A percentile compares a stretch with the other conserved stretches of the same genome.
Conservation (phyloP, 1,139 yeast genomes). For the Diutina ranongensis region DNA sequence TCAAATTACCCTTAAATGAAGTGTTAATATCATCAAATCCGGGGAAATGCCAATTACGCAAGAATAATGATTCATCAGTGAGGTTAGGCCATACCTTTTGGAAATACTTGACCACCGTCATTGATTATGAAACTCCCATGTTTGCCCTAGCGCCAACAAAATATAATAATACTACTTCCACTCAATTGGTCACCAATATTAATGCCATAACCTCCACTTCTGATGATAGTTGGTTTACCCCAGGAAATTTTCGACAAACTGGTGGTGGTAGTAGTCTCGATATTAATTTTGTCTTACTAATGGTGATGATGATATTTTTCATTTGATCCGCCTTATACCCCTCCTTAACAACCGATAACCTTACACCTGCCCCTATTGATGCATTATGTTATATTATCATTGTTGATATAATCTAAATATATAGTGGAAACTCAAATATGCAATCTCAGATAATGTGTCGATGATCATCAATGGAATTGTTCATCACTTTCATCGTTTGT, state of each 20-base stretch:
- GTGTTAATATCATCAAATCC: neutral
- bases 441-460: too few species aligned
- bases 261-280: too few species aligned
- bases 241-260: neutral
- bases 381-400: too few species aligned
- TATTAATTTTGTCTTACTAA: too few species aligned
- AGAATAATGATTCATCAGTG: neutral
- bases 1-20: neutral
- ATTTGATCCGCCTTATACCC: too few species aligned
- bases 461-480: too few species aligned
- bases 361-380: too few species aligned
- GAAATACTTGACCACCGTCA: neutral
- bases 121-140: slow-evolving; percentile 1
- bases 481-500: too few species aligned
- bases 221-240: neutral
- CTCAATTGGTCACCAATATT: neutral
- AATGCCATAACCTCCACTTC: neutral
- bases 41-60: neutral
- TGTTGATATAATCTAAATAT: too few species aligned
- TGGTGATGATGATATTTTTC: too few species aligned
- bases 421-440: too few species aligned
- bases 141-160: slow-evolving; percentile 1
- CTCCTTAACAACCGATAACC: too few species aligned
- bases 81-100: neutral
- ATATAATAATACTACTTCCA: neutral